phyloP scores from a whole-genome alignment of 1,284 basidiomycete genomes.

The Tremellales sp. region DNA sequence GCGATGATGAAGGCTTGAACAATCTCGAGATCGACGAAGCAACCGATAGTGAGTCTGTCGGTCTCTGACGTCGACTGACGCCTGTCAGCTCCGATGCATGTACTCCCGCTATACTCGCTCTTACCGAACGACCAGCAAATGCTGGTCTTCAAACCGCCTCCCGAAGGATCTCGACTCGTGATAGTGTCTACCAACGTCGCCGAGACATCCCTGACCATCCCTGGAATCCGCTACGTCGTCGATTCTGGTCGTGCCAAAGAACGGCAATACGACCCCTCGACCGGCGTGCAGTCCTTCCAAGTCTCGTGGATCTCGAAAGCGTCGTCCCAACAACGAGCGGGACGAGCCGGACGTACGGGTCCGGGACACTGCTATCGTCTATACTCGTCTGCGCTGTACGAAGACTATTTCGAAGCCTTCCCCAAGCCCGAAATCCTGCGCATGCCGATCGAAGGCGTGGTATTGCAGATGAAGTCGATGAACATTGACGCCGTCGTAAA shows the following conservation, averaged over 20 bases:
- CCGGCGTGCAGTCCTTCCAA: constrained; percentile 67
- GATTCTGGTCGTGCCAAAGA: constrained; percentile 79
- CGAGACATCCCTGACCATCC: constrained; percentile 74
- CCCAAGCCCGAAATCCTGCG: constrained; percentile 88
- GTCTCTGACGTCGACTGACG: constrained; percentile 4
- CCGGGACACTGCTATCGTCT: constrained; percentile 75
- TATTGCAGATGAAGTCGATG: constrained; percentile 99
- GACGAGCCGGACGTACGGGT: constrained; percentile 71
- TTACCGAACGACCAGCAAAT: constrained; percentile 69
- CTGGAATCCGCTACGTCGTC: constrained; percentile 70
- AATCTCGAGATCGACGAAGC: constrained; percentile 46
- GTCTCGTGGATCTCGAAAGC: constrained; percentile 74
- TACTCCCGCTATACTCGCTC: constrained; percentile 70
- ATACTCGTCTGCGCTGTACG: constrained; percentile 73
- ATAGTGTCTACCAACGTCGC: constrained; percentile 75
- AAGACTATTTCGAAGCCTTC: constrained; percentile 86
- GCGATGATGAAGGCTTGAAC: constrained; percentile 46
- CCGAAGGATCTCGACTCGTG: constrained; percentile 61
- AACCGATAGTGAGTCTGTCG: constrained; percentile 42
- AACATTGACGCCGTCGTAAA: constrained; percentile 94
- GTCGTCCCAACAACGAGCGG: constrained; percentile 66
- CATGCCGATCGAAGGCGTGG: constrained; percentile 94
- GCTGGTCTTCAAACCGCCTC: constrained; percentile 65
- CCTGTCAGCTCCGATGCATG: constrained; percentile 60
- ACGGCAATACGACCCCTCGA: constrained; percentile 59